Evolutionary conservation across 192 early-diverging fungal species (phyloP).

Genomic region (Coemansia sp.): DNA sequence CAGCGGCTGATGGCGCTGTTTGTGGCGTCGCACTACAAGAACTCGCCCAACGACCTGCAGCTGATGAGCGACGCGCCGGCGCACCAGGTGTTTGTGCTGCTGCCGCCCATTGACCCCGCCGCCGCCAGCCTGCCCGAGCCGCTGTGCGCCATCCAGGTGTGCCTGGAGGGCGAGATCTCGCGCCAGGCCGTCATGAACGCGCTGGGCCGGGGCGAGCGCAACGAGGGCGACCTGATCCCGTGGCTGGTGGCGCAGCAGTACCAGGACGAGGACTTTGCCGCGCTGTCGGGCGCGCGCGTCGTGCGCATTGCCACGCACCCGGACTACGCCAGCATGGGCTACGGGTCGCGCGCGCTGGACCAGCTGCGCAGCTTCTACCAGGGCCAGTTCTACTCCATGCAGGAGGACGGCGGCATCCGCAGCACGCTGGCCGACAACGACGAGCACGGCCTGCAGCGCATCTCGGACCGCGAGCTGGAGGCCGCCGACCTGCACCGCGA

Average conservation of each 20-base stretch:
- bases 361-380: slow-evolving; percentile 87
- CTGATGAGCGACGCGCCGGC: slow-evolving; percentile 97
- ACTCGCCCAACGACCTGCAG: slow-evolving; percentile 97
- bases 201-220: slow-evolving; percentile 83
- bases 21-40: slow-evolving; percentile 99
- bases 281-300: slow-evolving; percentile 91
- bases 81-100: slow-evolving; percentile 95
- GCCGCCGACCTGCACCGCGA: slow-evolving; percentile 69
- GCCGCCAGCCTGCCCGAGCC: slow-evolving; percentile 85
- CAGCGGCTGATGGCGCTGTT: slow-evolving; percentile 98
- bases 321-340: slow-evolving; percentile 97
- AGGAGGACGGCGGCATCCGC: slow-evolving; percentile 57
- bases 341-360: slow-evolving; percentile 88
- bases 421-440: slow-evolving; percentile 60
- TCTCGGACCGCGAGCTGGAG: slow-evolving; percentile 64
- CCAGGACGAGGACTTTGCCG: slow-evolving; percentile 98
- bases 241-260: slow-evolving; percentile 95
- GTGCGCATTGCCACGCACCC: slow-evolving; percentile 99
- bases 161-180: slow-evolving; percentile 95
- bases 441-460: slow-evolving; percentile 56
- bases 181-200: slow-evolving; percentile 80
- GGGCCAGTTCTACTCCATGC: slow-evolving; percentile 73
- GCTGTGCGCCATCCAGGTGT: slow-evolving; percentile 85
- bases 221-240: slow-evolving; percentile 94
- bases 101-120: slow-evolving; percentile 83